Conservation (phyloP, 202 grass and related monocot species). For the Carex arenaria region DNA sequence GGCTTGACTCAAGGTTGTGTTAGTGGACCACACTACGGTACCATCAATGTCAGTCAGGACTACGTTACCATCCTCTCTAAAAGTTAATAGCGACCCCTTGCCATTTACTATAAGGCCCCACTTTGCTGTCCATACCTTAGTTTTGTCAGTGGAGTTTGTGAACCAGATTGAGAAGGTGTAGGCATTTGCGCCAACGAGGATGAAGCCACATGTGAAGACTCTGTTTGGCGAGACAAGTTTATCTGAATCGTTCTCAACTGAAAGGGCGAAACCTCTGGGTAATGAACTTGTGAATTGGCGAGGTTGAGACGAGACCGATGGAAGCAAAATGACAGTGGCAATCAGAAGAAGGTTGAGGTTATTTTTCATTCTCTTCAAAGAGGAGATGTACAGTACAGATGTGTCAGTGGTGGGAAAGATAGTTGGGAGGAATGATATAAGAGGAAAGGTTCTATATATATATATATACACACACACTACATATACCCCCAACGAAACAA, state of each 20-base stretch:
- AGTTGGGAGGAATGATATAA: no score
- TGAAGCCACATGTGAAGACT: slow-evolving; percentile 75
- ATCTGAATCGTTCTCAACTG: slow-evolving; percentile 27
- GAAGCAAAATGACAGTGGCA: background rate
- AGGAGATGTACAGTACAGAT: background rate
- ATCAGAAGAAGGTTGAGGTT: background rate
- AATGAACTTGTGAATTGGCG: background rate
- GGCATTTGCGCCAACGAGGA: slow-evolving; percentile 43
- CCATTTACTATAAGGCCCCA: slow-evolving; percentile 29
- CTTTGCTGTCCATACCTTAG: slow-evolving; percentile 54
- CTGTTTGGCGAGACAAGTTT: slow-evolving; percentile 37
- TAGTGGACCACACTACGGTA: slow-evolving; percentile 42
- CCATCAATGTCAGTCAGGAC: slow-evolving; percentile 51
- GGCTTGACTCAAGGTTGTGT: slow-evolving; percentile 29
- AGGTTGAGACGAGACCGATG: background rate
- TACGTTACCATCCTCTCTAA: slow-evolving; percentile 36
- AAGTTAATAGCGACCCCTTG: slow-evolving; percentile 38
- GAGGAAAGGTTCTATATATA: no score
- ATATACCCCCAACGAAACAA: no score
- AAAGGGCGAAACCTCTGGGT: slow-evolving; percentile 32
- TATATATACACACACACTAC: no score
- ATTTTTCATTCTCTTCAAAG: background rate
- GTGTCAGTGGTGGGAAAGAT: background rate
- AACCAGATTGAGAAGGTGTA: slow-evolving; percentile 79
- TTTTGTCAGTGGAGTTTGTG: slow-evolving; percentile 31